These are phyloP conservation scores for Alternaria sp. DNA, from an alignment of 2,329 filamentous ascomycete genomes.

Conservation along the genomic window DNA sequence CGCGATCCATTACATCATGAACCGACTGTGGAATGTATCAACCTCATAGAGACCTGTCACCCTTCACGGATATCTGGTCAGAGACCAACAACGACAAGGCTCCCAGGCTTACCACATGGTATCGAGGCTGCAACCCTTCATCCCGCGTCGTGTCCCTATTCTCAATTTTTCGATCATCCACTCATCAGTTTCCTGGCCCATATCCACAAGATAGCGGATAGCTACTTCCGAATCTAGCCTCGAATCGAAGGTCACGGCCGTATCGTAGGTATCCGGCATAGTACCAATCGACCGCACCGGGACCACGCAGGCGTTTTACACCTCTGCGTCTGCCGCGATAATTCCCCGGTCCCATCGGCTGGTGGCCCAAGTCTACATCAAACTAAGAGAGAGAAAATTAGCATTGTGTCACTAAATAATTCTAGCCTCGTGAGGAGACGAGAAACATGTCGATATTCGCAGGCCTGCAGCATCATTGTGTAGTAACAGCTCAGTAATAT, in stretches of 20 bases:
- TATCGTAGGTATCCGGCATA: neutral
- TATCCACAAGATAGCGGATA: neutral
- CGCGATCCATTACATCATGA: neutral
- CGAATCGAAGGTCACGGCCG: neutral
- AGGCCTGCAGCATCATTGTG: neutral
- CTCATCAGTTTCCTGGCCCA: neutral
- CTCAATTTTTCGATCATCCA: neutral
- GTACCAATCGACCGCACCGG: neutral
- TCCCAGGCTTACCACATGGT: neutral
- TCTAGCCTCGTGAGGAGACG: neutral
- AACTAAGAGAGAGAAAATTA: neutral
- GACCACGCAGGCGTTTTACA: neutral
- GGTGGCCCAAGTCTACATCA: neutral
- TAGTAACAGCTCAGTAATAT: neutral
- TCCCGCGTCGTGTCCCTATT: neutral
- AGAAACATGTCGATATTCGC: neutral
- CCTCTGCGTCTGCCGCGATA: neutral
- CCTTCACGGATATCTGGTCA: neutral
- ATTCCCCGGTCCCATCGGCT: neutral
- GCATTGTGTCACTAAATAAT: neutral
- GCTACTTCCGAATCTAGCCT: neutral
- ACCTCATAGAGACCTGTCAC: neutral
- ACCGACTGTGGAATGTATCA: neutral
- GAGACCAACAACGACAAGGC: neutral
- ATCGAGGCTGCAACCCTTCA: neutral